Evolutionary conservation across 176 grass and related monocot genomes (phyloP).

Genomic region (Secale cereale): DNA sequence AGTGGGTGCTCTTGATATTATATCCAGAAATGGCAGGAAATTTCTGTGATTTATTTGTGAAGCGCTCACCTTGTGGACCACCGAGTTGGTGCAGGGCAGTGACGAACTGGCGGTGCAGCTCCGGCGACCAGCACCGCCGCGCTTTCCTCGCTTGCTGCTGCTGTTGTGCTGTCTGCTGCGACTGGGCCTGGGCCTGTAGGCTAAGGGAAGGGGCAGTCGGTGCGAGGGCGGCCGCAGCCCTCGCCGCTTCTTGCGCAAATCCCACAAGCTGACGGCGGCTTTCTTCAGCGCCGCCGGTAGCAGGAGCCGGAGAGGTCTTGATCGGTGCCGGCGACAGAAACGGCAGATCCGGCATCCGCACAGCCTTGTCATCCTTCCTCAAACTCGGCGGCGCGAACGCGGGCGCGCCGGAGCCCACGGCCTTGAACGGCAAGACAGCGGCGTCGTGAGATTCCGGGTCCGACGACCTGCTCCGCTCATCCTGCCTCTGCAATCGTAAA

Average conservation of each 20-base stretch:
- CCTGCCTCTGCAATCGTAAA: conserved; percentile 32
- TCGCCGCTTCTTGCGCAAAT: conserved; percentile 31
- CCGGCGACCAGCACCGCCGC: conserved; percentile 85
- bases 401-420: conserved; percentile 30
- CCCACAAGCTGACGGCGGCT: conserved; percentile 11
- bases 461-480: conserved; percentile 14
- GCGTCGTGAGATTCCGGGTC: conserved; percentile 3
- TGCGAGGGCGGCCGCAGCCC: conserved; percentile 21
- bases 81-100: conserved; percentile 68
- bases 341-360: conserved; percentile 40
- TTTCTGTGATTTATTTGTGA: neutral
- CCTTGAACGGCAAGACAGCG: conserved; percentile 38
- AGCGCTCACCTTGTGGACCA: conserved; percentile 69
- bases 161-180: conserved; percentile 30
- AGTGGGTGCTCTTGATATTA: neutral
- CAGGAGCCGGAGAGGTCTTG: conserved; percentile 9
- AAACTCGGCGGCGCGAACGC: conserved; percentile 27
- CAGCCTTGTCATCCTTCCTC: conserved; percentile 30
- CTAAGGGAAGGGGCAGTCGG: conserved; percentile 11
- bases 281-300: conserved; percentile 2
- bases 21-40: neutral
- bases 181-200: conserved; percentile 36
- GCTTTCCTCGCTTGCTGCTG: conserved; percentile 71
- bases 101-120: conserved; percentile 82
- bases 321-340: conserved; percentile 27